These are phyloP conservation scores for Xylariaceae sp. DNA, from an alignment of 2,329 filamentous ascomycete genomes.

Conservation along the genomic window DNA sequence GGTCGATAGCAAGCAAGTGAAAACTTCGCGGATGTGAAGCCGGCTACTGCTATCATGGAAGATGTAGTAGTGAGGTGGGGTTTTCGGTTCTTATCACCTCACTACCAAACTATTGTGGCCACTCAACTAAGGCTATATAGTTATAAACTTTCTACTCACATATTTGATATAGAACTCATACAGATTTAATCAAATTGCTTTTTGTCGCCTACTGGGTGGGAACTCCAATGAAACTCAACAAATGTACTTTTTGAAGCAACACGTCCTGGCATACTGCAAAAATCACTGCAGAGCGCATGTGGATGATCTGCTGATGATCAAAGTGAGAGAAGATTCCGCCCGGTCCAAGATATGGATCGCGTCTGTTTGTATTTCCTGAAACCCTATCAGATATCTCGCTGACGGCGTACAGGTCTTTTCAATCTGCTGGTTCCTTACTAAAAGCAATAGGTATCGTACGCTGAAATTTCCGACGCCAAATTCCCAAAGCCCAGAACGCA, in stretches of 20 bases:
- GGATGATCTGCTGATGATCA: no score
- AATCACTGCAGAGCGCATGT: not conserved
- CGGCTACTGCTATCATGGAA: constrained; percentile 2
- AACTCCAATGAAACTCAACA: not conserved
- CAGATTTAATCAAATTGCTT: not conserved
- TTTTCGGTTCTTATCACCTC: constrained; percentile 4
- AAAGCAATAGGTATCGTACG: constrained; percentile 35
- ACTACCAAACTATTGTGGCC: not conserved
- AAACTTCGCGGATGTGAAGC: constrained; percentile 1
- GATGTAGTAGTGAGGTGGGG: constrained; percentile 14
- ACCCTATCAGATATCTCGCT: not conserved
- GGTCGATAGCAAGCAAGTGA: not conserved
- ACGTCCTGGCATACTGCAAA: not conserved
- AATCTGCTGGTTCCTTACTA: constrained; percentile 7
- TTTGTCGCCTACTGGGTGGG: not conserved
- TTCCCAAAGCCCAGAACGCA: constrained; percentile 14
- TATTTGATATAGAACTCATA: no score
- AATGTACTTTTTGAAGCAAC: not conserved
- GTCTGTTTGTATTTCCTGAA: not conserved
- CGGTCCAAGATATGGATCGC: not conserved
- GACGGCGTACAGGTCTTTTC: not conserved
- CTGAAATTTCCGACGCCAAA: constrained; percentile 27
- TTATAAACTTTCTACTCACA: not conserved
- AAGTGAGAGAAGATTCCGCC: not conserved
- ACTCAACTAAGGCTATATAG: not conserved